Conservation (phyloP, 1,284 basidiomycete genomes). For the Cryptococcus sp. region DNA sequence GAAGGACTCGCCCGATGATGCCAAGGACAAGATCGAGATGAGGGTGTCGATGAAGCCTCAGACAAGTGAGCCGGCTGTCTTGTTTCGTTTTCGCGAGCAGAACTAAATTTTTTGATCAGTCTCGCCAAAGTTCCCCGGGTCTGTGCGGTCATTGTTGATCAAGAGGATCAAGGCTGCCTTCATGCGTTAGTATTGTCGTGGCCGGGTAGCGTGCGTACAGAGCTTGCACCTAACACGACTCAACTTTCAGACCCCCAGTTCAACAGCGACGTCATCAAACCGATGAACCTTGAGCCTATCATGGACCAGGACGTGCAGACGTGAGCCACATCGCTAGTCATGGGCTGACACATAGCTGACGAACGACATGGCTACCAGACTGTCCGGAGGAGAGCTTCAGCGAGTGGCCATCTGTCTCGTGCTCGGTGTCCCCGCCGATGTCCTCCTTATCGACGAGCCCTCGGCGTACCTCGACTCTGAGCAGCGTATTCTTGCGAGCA, state of each 20-base stretch:
- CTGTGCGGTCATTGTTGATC: constrained; percentile 83
- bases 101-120: constrained; percentile 52
- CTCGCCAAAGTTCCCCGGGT: constrained; percentile 90
- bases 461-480: constrained; percentile 78
- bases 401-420: constrained; percentile 90
- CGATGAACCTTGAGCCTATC: constrained; percentile 83
- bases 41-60: constrained; percentile 91
- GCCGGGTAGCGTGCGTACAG: neutral
- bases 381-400: constrained; percentile 95
- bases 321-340: constrained; percentile 17
- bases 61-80: constrained; percentile 40
- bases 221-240: constrained; percentile 2
- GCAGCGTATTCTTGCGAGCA: constrained; percentile 93
- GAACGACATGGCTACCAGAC: constrained; percentile 21
- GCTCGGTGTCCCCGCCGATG: constrained; percentile 69
- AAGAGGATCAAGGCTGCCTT: constrained; percentile 91
- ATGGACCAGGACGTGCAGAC: constrained; percentile 97
- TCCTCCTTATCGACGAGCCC: constrained; percentile 71
- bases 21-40: constrained; percentile 68
- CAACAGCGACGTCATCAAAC: constrained; percentile 93
- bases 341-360: constrained; percentile 1
- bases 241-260: constrained; percentile 70
- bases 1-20: constrained; percentile 73
- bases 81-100: neutral
- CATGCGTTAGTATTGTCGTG: constrained; percentile 58